Conservation (phyloP, 2,329 filamentous ascomycete genomes). For the Penicillium freii region DNA sequence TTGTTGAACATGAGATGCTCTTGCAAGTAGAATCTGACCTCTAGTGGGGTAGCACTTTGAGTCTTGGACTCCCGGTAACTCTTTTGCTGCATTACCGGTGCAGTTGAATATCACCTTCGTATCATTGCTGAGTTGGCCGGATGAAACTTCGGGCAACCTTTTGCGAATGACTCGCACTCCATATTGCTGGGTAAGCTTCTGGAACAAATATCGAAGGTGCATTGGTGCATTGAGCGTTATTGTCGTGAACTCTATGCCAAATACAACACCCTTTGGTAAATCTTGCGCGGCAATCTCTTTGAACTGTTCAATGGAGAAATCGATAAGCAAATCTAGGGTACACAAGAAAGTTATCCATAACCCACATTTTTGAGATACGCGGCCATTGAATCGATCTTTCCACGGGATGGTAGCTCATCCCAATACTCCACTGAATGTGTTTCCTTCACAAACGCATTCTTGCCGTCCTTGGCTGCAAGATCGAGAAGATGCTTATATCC, state of each 20-base stretch:
- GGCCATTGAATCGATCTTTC: constrained; percentile 45
- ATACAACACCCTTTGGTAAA: constrained; percentile 34
- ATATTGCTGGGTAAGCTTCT: constrained; percentile 14
- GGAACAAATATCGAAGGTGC: constrained; percentile 34
- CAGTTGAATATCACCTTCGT: constrained; percentile 12
- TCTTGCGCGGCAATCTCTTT: constrained; percentile 28
- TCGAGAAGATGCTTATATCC: constrained; percentile 46
- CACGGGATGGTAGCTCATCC: constrained; percentile 40
- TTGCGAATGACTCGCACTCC: constrained; percentile 4
- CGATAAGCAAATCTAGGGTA: background rate
- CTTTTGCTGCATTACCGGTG: constrained; percentile 37
- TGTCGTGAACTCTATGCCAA: constrained; percentile 40
- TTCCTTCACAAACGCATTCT: constrained; percentile 39
- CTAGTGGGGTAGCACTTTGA: constrained; percentile 43
- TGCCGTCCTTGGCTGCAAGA: constrained; percentile 28
- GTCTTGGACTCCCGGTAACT: constrained; percentile 39
- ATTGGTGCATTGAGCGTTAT: constrained; percentile 41
- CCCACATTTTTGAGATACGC: constrained; percentile 44
- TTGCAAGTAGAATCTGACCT: constrained; percentile 41
- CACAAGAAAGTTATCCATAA: background rate
- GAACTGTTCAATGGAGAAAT: background rate
- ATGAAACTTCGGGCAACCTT: background rate
- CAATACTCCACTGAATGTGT: constrained; percentile 41
- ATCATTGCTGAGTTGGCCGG: constrained; percentile 4
- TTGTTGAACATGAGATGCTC: constrained; percentile 33